Conservation (phyloP, 768 basidiomycete species). For the Rhodotorula diobovata region DNA sequence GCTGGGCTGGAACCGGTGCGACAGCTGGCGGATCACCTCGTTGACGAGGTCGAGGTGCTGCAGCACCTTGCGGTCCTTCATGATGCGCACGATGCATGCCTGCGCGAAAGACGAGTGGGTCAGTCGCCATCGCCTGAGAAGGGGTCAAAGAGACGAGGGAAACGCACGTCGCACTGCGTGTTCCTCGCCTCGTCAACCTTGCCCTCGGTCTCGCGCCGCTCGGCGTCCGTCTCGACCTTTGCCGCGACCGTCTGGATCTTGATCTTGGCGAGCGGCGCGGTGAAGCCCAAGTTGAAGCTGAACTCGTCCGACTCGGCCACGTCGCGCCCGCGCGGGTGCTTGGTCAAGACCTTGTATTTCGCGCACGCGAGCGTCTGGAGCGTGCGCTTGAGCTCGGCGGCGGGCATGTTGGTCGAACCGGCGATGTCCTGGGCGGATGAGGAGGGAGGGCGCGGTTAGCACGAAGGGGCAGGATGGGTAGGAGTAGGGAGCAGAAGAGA, state of each 20-base stretch:
- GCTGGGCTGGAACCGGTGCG: conserved; percentile 78
- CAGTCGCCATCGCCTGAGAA: too few species aligned
- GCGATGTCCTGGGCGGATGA: conserved; percentile 66
- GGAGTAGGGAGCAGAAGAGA: background rate
- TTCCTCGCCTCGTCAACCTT: conserved; percentile 86
- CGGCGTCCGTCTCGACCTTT: conserved; percentile 77
- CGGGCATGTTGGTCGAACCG: conserved; percentile 65
- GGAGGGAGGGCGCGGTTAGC: background rate
- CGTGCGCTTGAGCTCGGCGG: conserved; percentile 77
- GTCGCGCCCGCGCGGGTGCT: conserved; percentile 82
- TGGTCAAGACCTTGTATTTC: conserved; percentile 85
- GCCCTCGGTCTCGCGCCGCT: conserved; percentile 82
- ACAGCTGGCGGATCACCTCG: conserved; percentile 82
- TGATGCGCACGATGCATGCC: conserved; percentile 88
- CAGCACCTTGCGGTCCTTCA: conserved; percentile 93
- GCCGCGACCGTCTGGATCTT: conserved; percentile 87
- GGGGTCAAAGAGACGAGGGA: background rate
- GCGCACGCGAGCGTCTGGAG: conserved; percentile 93
- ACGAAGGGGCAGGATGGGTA: background rate
- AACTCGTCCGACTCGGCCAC: conserved; percentile 71
- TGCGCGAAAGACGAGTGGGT: background rate
- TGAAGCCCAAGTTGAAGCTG: conserved; percentile 79
- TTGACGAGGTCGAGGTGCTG: conserved; percentile 79
- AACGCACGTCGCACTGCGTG: conserved; percentile 78
- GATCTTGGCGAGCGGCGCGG: conserved; percentile 76